Evolutionary conservation across 108 stramenopile species (phyloP).

Genomic region (Skeletonema marinoi): DNA sequence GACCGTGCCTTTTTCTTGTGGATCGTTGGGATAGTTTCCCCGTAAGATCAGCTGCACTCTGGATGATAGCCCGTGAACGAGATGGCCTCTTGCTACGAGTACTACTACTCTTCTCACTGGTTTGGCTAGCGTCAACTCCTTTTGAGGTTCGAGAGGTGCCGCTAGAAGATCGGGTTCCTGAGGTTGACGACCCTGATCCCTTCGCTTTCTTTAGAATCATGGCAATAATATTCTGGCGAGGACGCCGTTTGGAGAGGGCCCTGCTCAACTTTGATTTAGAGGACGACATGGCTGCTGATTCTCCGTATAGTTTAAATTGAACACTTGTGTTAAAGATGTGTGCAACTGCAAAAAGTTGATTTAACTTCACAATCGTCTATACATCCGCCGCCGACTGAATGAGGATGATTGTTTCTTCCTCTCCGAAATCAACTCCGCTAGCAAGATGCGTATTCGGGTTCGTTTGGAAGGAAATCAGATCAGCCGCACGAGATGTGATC

Average conservation of each 20-base stretch:
- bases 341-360: neutral
- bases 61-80: neutral
- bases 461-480: no score
- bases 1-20: neutral
- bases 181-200: neutral
- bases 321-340: neutral
- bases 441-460: no score
- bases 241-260: conserved; percentile 43
- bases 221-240: conserved; percentile 40
- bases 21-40: neutral
- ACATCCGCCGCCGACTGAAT: neutral
- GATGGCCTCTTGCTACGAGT: neutral
- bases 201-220: conserved; percentile 28
- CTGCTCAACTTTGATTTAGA: neutral
- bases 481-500: no score
- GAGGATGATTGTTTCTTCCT: neutral
- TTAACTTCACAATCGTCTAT: neutral
- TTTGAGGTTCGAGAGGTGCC: neutral
- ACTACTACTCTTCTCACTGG: neutral
- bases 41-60: neutral
- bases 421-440: no score
- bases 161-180: neutral
- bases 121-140: neutral
- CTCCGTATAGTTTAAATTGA: neutral
- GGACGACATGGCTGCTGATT: neutral